Conservation (phyloP, 2,329 filamentous ascomycete genomes). For the Hymenoscyphus fraxineus region DNA sequence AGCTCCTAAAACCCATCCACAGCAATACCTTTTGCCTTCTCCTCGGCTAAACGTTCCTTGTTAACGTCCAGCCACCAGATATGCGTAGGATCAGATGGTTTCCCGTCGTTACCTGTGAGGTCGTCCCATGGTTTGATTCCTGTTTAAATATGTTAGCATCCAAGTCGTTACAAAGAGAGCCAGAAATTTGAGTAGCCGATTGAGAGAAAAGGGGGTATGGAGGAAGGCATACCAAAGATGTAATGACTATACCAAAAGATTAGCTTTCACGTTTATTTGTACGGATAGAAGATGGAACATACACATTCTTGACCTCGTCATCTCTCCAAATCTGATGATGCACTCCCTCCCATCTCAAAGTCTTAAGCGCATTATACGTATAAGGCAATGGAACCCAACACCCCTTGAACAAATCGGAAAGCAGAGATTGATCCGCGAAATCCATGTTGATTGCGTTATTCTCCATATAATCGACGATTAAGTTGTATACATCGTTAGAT, state of each 20-base stretch:
- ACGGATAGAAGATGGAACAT: conserved; percentile 24
- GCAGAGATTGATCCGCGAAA: conserved; percentile 58
- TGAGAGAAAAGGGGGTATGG: neutral
- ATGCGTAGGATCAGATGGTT: conserved; percentile 46
- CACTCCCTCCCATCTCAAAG: conserved; percentile 49
- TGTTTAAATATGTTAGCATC: neutral
- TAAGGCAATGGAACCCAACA: conserved; percentile 58
- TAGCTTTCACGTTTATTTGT: no score
- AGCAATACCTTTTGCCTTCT: conserved; percentile 34
- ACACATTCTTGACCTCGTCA: conserved; percentile 53
- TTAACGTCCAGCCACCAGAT: conserved; percentile 55
- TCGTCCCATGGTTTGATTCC: conserved; percentile 61
- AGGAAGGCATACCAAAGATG: conserved; percentile 40
- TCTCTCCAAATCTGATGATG: conserved; percentile 56
- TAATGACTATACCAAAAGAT: conserved; percentile 39
- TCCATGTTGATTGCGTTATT: conserved; percentile 45
- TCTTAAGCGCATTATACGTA: conserved; percentile 61
- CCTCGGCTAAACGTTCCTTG: conserved; percentile 35
- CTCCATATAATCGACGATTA: conserved; percentile 51
- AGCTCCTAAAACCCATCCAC: conserved; percentile 26
- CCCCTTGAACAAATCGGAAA: conserved; percentile 51
- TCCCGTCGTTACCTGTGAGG: conserved; percentile 40
- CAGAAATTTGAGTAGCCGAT: no score
- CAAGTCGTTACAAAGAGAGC: neutral
- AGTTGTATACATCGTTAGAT: conserved; percentile 43